phyloP scores from a whole-genome alignment of 2,329 filamentous ascomycete species.

The Clarireedia paspali region DNA sequence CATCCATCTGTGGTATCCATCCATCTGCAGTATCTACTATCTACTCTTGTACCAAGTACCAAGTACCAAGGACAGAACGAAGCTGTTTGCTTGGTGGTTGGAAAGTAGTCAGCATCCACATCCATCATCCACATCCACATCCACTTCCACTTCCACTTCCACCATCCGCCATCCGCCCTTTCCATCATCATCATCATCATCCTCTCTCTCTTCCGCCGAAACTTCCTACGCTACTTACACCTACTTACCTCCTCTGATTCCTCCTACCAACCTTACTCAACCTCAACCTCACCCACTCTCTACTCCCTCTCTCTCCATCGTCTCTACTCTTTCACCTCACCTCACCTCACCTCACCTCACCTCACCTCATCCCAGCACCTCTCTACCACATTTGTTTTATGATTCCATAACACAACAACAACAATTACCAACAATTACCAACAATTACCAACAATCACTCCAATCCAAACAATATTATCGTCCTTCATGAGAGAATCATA shows the following conservation, averaged over 20 bases:
- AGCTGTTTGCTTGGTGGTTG: too few species aligned
- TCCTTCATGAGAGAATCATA: conserved; percentile 8
- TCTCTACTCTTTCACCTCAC: neutral
- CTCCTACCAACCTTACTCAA: neutral
- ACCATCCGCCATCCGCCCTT: neutral
- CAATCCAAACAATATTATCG: neutral
- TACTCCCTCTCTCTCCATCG: too few species aligned
- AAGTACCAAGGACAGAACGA: too few species aligned
- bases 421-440: neutral
- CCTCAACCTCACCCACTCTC: too few species aligned
- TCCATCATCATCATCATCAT: neutral
- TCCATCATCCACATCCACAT: too few species aligned
- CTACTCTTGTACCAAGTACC: too few species aligned
- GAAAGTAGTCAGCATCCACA: too few species aligned
- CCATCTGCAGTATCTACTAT: too few species aligned
- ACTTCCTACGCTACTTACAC: too few species aligned
- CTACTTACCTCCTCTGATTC: neutral
- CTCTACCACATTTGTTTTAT: neutral
- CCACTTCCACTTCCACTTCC: too few species aligned
- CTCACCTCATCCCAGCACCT: neutral
- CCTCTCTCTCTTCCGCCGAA: neutral
- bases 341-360: neutral
- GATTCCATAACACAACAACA: conserved; percentile 1
- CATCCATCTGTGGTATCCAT: too few species aligned
- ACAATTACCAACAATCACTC: neutral